Evolutionary conservation across 2,329 filamentous ascomycete species (phyloP).

Genomic region (Penicillium sp.): DNA sequence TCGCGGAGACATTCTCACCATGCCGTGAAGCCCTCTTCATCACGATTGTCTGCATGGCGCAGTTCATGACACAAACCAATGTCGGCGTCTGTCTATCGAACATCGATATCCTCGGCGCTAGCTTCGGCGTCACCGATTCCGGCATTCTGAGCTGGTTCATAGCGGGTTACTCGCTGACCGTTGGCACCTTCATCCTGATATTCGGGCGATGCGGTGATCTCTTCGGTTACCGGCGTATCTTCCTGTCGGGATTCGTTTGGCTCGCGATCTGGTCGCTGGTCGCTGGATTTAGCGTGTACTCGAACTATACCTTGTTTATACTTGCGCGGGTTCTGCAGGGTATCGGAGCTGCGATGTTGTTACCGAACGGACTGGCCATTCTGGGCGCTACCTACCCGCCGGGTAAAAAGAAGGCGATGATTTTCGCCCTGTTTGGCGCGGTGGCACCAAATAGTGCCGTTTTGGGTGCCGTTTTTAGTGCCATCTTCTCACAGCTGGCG

Average conservation of each 20-base stretch:
- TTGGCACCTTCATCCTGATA: slow-evolving; percentile 46
- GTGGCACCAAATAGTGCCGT: slow-evolving; percentile 53
- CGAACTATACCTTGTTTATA: slow-evolving; percentile 55
- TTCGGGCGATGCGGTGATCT: slow-evolving; percentile 44
- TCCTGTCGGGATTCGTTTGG: slow-evolving; percentile 43
- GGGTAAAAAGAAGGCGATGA: slow-evolving; percentile 62
- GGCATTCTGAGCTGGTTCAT: slow-evolving; percentile 60
- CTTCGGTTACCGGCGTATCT: slow-evolving; percentile 43
- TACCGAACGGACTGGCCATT: slow-evolving; percentile 68
- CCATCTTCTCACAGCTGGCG: slow-evolving; percentile 45
- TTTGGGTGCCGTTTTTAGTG: slow-evolving; percentile 47
- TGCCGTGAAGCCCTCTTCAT: slow-evolving; percentile 41
- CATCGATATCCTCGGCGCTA: slow-evolving; percentile 52
- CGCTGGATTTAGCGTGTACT: slow-evolving; percentile 42
- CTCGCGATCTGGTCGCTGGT: slow-evolving; percentile 43
- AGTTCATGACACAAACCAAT: slow-evolving; percentile 53
- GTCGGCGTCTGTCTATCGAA: slow-evolving; percentile 55
- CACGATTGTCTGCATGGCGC: slow-evolving; percentile 40
- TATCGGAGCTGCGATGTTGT: slow-evolving; percentile 61
- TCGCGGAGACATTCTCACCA: slow-evolving; percentile 29
- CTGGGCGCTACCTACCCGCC: slow-evolving; percentile 62
- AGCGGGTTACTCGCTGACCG: slow-evolving; percentile 59
- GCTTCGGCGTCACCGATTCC: slow-evolving; percentile 50
- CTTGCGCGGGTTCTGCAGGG: slow-evolving; percentile 60
- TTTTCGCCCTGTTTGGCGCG: slow-evolving; percentile 59